Evolutionary conservation across 2,329 filamentous ascomycete species (phyloP).

Genomic region (Orbilia brochopaga): DNA sequence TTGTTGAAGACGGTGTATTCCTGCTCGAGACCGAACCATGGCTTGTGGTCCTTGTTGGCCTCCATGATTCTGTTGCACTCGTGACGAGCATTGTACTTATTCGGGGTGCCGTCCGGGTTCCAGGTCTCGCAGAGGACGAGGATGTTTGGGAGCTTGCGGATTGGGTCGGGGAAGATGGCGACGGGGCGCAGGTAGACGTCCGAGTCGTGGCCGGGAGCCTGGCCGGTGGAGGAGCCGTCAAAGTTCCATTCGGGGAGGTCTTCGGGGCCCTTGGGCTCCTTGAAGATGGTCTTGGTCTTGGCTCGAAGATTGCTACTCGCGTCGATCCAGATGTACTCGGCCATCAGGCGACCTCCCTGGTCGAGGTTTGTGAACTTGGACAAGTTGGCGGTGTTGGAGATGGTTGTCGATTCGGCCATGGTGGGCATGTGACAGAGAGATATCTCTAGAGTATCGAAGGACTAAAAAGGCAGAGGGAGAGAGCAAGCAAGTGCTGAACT

Average conservation of each 20-base stretch:
- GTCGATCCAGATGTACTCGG: constrained; percentile 98
- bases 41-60: constrained; percentile 77
- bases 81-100: constrained; percentile 98
- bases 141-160: constrained; percentile 88
- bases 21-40: constrained; percentile 98
- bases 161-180: constrained; percentile 88
- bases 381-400: constrained; percentile 55
- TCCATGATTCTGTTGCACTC: constrained; percentile 90
- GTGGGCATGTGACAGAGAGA: constrained; percentile 26
- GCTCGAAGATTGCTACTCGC: constrained; percentile 81
- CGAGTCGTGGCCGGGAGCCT: constrained; percentile 93
- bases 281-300: constrained; percentile 82
- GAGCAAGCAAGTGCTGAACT: constrained; percentile 9
- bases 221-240: constrained; percentile 86
- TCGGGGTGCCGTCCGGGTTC: constrained; percentile 90
- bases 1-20: constrained; percentile 93
- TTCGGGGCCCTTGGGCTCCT: constrained; percentile 65
- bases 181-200: constrained; percentile 95
- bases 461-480: constrained; percentile 29
- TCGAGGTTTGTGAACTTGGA: constrained; percentile 85
- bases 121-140: constrained; percentile 94
- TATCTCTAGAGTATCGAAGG: constrained; percentile 25
- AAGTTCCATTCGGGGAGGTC: constrained; percentile 82
- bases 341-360: constrained; percentile 86
- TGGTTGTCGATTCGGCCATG: constrained; percentile 52